Base-by-base conservation (phyloP, 305 asterid species). In the Andrographis paniculata region DNA sequence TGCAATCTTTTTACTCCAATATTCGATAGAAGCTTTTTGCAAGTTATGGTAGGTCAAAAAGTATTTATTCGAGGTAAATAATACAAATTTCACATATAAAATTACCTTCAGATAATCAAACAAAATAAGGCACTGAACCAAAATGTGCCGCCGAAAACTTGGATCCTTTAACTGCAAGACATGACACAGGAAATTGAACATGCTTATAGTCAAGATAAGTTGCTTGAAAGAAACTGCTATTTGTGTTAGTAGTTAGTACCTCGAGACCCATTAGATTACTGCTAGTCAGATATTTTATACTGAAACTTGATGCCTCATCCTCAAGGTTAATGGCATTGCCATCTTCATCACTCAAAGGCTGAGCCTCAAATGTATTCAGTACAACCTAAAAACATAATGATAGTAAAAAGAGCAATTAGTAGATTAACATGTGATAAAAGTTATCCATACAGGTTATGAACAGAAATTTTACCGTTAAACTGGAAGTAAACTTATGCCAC, bases 201-300 rank as follows among this genome's bases (percentile, higher is more conserved):
- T 22, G 42, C 20, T 45, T 48, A 14, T 10, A 44, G 55, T 57
- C 61, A 55, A 62, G 41, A 48, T 18, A 52, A 57, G 53, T 18
- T 50, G 40, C 47, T 41, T 56, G 39, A 56, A 49, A 35, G 53
- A 60, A 48, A 40, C 45, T 35, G 21, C 39, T 38, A 58, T 40
- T 50, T 22, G 42, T 4, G 30, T 4, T 24, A 24, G n/a, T n/a
- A 3, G 30, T 24, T 41, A 70, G 50, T 67, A 86, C 98, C 94
- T 89, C 96, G 36, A 89, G 84, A 45, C 98, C 96, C 96, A 89
- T 89, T 48, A 89, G 75, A 51, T 86, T 89, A 66, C 95, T 82
- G 70, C 98, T 89, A 13, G 96, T 89, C 43, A 89, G 94, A 76
- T 89, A 89, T 45, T 89, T 89, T 61, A 89, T 89, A 62, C 87